A percentile compares a stretch with the other conserved stretches of the same genome.
Evolutionary conservation across 345 rosid genomes (phyloP).

Genomic region (Lepidium sativum): DNA sequence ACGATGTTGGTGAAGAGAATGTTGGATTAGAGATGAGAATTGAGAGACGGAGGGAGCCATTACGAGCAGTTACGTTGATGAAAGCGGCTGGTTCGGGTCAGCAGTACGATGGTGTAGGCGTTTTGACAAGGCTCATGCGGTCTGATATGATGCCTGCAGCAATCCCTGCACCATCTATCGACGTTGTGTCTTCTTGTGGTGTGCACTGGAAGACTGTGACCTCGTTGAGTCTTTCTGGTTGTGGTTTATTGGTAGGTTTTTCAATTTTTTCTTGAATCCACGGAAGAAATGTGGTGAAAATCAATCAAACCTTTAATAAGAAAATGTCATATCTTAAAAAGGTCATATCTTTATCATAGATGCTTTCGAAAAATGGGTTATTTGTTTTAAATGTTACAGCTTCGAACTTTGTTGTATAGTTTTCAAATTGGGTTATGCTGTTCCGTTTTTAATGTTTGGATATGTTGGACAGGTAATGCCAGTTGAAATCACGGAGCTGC

Average conservation of each 20-base stretch:
- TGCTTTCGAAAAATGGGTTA: no score
- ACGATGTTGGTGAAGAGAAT: conserved; percentile 21
- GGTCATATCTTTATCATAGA: not conserved
- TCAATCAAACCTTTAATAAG: not conserved
- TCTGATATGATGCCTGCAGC: conserved; percentile 44
- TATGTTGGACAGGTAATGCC: conserved; percentile 58
- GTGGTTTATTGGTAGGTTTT: conserved; percentile 34
- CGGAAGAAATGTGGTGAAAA: not conserved
- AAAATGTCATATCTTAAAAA: not conserved
- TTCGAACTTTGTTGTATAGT: not conserved
- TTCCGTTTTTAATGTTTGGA: not conserved
- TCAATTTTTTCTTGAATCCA: not conserved
- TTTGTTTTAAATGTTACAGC: not conserved
- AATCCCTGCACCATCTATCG: conserved; percentile 27
- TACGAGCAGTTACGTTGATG: conserved; percentile 54
- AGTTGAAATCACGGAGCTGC: conserved; percentile 67
- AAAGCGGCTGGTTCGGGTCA: conserved; percentile 74
- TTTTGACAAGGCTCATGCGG: conserved; percentile 59
- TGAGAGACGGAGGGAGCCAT: conserved; percentile 72
- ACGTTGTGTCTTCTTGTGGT: conserved; percentile 31
- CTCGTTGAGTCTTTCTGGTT: conserved; percentile 61
- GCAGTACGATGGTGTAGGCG: conserved; percentile 76
- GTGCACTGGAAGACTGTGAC: conserved; percentile 84
- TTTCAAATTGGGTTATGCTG: not conserved
- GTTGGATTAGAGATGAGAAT: conserved; percentile 72